Base-by-base conservation (phyloP, 352 stramenopile genomes). In the Poterioochromonas sp. region DNA sequence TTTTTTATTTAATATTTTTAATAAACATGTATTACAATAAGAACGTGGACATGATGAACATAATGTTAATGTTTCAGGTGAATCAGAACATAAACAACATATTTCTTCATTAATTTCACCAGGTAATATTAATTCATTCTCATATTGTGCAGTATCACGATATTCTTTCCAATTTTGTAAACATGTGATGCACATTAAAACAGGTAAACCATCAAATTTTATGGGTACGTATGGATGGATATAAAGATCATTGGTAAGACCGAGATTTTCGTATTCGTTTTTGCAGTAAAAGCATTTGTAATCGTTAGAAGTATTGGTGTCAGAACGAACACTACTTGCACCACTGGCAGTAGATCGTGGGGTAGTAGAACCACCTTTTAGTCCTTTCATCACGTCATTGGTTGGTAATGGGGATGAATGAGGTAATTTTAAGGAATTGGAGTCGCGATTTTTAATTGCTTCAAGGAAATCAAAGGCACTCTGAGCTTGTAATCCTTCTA, bases 41-140 rank as follows among this genome's bases (percentile, higher is more conserved):
- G 65, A 74, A 35, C 65, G 37, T 54, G 39, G 40, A 37, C 65
- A 74, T 15, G 3, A 26, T 26, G 39, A 12, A 54, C 65, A 74
- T 12, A 74, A n/a, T 5, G 53, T 54, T 22, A 74, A 37, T 39
- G 5, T 74, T 2, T 29, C n/a, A 3, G 65, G 65, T 11, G 65
- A 35, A n/a, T 58, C 12, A 8, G 65, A 51, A 54, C 65, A 74
- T 35, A 51, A n/a, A 39, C 37, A 34, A 54, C 65, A 74, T 54
- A 74, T 12, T n/a, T 74, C 65, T 54, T 74, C 65, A 54, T 74
- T 74, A 39, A 37, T 15, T 54, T 74, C 65, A 18, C 40, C 65
- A 2, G 65, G 39, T 8, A 74, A 54, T 37, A 51, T 5, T 5
- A 74, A 34, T n/a, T 32, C 0, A 18, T 54, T 35, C 18, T 74